Base-by-base conservation (phyloP, 176 grass and related monocot species). In the Oryza meridionalis region DNA sequence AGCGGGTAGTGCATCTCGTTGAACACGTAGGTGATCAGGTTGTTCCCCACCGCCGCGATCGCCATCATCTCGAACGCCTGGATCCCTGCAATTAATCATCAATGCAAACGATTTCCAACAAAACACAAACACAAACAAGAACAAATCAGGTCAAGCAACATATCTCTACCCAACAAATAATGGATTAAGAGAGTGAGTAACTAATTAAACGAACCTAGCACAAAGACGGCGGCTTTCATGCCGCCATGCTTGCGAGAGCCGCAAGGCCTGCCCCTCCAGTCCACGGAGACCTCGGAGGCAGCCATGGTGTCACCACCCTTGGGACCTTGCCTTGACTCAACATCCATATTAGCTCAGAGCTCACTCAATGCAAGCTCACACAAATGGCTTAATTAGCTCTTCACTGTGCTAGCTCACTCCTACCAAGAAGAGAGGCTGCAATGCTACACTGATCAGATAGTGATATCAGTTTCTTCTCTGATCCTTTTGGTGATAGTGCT, bases 31-130 rank as follows among this genome's bases (percentile, higher is more conserved):
- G 94, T 96, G 81, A 96, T 96, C 55, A 96, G 87, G 79, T 96
- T 96, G 70, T 93, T 96, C 47, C 94, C 94, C 10, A 96, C 94
- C 0, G 94, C 94, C 16, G 94, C 94, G 10, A 96, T 93, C 33
- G 94, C 94, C 94, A 93, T 93, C 70, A 96, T 96, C 62, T 96
- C 94, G 27, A 93, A 96, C 71, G 94, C 89, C 73, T 96, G 91
- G 73, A 93, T 91, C 59, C 91, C 94, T 93, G 80, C n/a, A 75
- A 35, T 29, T 1, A 29, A 29, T 4, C 59, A 22, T 5, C 58
- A 62, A 58, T 58, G 53, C 58, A 62, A 62, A 5, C 35, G 6
- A 62, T 40, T 24, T 51, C 49, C 78, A 69, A 12, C 50, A 67
- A 22, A 26, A 45, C 9, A 73, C 59, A 42, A 42, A 42, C 55